Base-by-base conservation (phyloP, 2,329 filamentous ascomycete genomes). In the Cladosporium sp. region DNA sequence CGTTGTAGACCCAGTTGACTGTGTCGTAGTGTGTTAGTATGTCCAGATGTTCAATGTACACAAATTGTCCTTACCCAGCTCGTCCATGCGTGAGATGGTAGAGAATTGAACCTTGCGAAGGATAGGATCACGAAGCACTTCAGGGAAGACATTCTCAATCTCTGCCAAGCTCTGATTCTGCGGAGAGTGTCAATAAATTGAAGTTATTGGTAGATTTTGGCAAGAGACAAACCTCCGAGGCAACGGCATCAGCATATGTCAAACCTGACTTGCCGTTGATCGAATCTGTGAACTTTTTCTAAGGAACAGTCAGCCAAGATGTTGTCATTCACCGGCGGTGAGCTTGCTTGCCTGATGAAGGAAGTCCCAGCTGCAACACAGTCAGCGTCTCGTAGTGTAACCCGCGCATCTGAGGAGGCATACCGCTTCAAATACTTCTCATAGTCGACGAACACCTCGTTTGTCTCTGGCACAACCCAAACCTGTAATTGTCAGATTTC, bases 261-360 rank as follows among this genome's bases (percentile, higher is more conserved):
- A 97, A 80, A 55, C 88, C 88, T 30, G 92, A 95, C 73, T 96
- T 93, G 56, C 94, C 94, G 12, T 92, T 96, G 65, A 97, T 95
- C 72, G 96, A 90, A 75, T 95, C 96, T 61, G 95, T 96, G 74
- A 97, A 99, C 58, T 88, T 86, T 70, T 87, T 90, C 87, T 93
- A 67, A 38, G 19, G 30, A n/a, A n/a, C 0, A 17, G 57, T 71
- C 40, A 70, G 65, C 59, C 11, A 19, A 15, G 8, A 22, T 4
- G 5, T 47, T 51, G 22, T 43, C 51, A 51, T 66, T 38, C 11
- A 12, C 22, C 5, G 37, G 39, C 59, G 67, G 17, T 45, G 50
- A 25, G 39, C 14, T 34, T 2, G 54, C 82, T 68, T 79, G 90
- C 90, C 84, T 95, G 90, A 67, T 89, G 92, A 73, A 96, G 96